A percentile compares a stretch with the other conserved stretches of the same genome.
Evolutionary conservation across 2,329 filamentous ascomycete species (phyloP).

Genomic region (Ceratocystiopsis sp.): DNA sequence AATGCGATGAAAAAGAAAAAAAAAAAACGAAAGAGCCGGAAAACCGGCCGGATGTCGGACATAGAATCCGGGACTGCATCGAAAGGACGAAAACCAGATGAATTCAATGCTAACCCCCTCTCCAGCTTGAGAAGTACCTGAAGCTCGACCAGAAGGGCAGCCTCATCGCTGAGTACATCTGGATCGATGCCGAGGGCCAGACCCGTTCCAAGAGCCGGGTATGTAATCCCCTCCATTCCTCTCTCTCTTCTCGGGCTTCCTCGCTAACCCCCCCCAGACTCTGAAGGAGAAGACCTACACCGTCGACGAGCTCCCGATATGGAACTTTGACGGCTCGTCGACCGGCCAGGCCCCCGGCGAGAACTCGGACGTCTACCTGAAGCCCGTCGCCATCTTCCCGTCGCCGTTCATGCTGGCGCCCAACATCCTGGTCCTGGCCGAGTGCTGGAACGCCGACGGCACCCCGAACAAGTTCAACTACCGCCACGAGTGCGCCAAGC

Average conservation of each 20-base stretch:
- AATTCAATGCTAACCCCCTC: constrained; percentile 3
- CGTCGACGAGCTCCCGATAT: constrained; percentile 48
- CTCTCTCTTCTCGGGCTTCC: neutral
- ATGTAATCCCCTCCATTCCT: constrained; percentile 24
- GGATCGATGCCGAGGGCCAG: constrained; percentile 73
- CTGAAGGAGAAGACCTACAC: constrained; percentile 11
- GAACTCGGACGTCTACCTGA: constrained; percentile 52
- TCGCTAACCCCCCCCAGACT: constrained; percentile 5
- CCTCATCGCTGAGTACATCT: constrained; percentile 53
- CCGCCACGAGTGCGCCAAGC: constrained; percentile 75
- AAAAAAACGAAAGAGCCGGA: neutral
- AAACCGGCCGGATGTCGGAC: neutral
- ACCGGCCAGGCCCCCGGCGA: constrained; percentile 60
- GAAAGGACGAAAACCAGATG: neutral
- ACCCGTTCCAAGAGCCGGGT: constrained; percentile 93
- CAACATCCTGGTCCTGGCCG: constrained; percentile 87
- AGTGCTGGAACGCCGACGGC: constrained; percentile 89
- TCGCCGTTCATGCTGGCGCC: constrained; percentile 57
- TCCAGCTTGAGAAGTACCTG: constrained; percentile 83
- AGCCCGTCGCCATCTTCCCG: constrained; percentile 42
- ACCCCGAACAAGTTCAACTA: constrained; percentile 98
- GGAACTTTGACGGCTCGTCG: constrained; percentile 66
- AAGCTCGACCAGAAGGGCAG: constrained; percentile 74
- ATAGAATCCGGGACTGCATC: neutral
- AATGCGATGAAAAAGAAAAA: neutral